These are phyloP conservation scores for Hypericum androsaemum DNA, from an alignment of 345 rosid species.

Conservation along the genomic window DNA sequence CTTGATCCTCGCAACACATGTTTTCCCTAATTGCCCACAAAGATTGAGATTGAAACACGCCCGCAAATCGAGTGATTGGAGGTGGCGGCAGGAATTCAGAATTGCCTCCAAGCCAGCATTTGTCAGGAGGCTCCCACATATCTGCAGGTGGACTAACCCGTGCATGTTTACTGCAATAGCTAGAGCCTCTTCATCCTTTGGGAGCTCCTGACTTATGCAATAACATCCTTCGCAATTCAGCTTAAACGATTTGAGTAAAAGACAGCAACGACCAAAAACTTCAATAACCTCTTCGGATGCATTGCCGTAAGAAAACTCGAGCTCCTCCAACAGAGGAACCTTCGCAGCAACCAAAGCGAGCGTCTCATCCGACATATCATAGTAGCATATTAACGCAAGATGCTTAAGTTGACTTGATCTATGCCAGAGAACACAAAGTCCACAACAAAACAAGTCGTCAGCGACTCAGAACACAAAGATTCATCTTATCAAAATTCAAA, in stretches of 20 bases:
- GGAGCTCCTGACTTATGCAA: constrained; percentile 14
- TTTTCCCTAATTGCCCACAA: too few species aligned
- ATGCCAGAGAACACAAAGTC: constrained; percentile 4
- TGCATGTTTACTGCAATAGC: constrained; percentile 61
- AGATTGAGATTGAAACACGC: constrained; percentile 43
- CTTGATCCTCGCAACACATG: too few species aligned
- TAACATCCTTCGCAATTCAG: constrained; percentile 23
- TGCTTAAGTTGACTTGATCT: constrained; percentile 40
- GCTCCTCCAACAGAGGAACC: constrained; percentile 42
- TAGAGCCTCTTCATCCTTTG: constrained; percentile 40
- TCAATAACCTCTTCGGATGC: constrained; percentile 21
- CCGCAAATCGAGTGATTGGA: constrained; percentile 62
- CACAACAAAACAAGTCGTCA: too few species aligned
- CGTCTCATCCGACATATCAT: constrained; percentile 30
- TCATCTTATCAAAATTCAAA: too few species aligned
- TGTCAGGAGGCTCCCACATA: constrained; percentile 44
- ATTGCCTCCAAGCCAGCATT: constrained; percentile 49
- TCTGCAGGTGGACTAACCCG: constrained; percentile 37
- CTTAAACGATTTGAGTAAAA: constrained; percentile 32
- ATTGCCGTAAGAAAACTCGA: constrained; percentile 18
- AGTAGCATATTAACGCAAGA: constrained; percentile 30
- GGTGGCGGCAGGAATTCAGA: constrained; percentile 48
- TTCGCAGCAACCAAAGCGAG: constrained; percentile 29
- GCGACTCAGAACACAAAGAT: too few species aligned
- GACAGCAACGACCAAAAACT: constrained; percentile 31